These are phyloP conservation scores for Vitis hybrid DNA, from an alignment of 177 flowering plant genomes.

Conservation along the genomic window DNA sequence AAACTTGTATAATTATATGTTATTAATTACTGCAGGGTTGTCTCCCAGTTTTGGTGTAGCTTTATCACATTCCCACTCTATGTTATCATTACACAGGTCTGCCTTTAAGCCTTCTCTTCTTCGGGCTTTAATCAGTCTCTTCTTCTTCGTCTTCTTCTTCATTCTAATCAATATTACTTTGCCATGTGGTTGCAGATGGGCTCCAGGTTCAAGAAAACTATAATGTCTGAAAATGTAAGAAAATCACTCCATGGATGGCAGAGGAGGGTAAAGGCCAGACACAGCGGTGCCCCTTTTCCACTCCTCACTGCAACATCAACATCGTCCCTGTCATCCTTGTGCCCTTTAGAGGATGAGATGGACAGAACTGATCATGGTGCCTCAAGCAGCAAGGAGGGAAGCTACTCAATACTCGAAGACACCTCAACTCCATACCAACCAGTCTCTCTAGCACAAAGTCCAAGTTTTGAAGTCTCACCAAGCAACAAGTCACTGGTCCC, in stretches of 20 bases:
- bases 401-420: constrained; percentile 1
- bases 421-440: constrained; percentile 5
- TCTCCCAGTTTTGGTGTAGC: constrained; percentile 81
- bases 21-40: constrained; percentile 34
- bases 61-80: constrained; percentile 76
- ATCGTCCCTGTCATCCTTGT: constrained; percentile 29
- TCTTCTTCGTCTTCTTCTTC: background rate
- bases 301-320: constrained; percentile 28
- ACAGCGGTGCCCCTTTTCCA: constrained; percentile 7
- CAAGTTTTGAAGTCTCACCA: constrained; percentile 4
- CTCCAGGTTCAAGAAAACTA: constrained; percentile 65
- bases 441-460: background rate
- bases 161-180: background rate
- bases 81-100: constrained; percentile 71
- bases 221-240: constrained; percentile 63
- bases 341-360: constrained; percentile 23
- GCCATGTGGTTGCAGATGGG: constrained; percentile 59
- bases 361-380: background rate
- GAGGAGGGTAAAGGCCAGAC: constrained; percentile 46
- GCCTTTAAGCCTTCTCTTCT: background rate
- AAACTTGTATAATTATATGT: too few relatives aligned
- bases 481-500: constrained; percentile 4
- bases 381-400: constrained; percentile 7
- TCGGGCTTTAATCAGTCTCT: background rate
- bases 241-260: constrained; percentile 66